Base-by-base conservation (phyloP, 768 basidiomycete genomes). In the Xanthoconium purpureum region DNA sequence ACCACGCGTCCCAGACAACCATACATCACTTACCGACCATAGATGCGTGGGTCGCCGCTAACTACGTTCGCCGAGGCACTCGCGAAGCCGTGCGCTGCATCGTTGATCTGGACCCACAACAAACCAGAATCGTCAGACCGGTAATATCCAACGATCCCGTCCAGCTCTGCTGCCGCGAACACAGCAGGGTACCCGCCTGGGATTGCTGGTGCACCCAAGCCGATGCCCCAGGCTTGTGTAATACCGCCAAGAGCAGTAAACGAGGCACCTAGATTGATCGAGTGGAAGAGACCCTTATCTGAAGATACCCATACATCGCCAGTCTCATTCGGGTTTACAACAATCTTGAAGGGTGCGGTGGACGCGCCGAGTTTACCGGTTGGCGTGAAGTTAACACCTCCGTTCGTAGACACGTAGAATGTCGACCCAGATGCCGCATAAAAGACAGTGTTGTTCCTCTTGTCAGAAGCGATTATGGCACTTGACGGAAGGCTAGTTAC, bases 381-480 rank as follows among this genome's bases (percentile, higher is more conserved):
- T 17, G 44, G 28, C 15, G 80, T 78, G 8, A 81, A 84, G 33
- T 37, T 56, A 32, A 78, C 63, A 11, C 81, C 86, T 13, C 76
- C 75, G 56, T 88, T 77, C 6, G 73, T 78, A 18, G 84, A 85
- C n/a, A 84, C 57, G 62, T 84, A 87, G 75, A 87, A 85, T 28
- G 69, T 74, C 17, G 77, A 75, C 0, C 77, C 77, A 20, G 79
- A 75, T 17, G 83, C 84, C 18, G 77, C 84, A 62, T 86, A 87
- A 73, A 87, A 85, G 46, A 83, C 64, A 0, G 75, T 66, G 64
- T 81, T 77, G 66, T 78, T 78, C 59, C 74, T 74, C 69, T 85
- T 86, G 71, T 88, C 85, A 3, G 85, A 81, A 10, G 84, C 84
- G 58, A 88, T 85, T 13, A 73, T 76, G 1, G 84, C 78, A 38